Conservation (phyloP, 2,329 filamentous ascomycete genomes). For the Furcasterigmium furcatum region DNA sequence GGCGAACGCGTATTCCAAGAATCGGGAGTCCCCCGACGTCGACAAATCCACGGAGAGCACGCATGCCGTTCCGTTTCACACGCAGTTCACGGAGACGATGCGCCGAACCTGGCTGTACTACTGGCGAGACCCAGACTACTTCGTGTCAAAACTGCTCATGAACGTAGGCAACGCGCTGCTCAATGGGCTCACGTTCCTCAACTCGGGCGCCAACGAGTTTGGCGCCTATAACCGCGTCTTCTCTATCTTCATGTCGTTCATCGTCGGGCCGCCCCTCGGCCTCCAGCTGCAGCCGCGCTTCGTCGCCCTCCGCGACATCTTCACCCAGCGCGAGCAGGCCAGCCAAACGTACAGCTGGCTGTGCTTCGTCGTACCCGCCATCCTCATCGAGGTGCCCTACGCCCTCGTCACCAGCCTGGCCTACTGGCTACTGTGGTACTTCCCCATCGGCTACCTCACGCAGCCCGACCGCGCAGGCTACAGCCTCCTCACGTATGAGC, state of each 20-base stretch:
- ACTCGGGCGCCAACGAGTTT: slow-evolving; percentile 60
- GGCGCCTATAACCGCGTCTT: slow-evolving; percentile 80
- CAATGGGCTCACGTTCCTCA: slow-evolving; percentile 61
- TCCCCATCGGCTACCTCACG: slow-evolving; percentile 65
- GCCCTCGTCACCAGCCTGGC: slow-evolving; percentile 62
- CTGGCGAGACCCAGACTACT: no score
- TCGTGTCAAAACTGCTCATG: no score
- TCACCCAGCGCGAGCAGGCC: slow-evolving; percentile 71
- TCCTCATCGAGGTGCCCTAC: slow-evolving; percentile 70
- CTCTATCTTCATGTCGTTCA: slow-evolving; percentile 57
- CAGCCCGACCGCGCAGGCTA: slow-evolving; percentile 67
- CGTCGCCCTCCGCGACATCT: slow-evolving; percentile 68
- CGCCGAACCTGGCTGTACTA: neutral
- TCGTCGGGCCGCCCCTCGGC: slow-evolving; percentile 68
- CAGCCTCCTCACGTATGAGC: slow-evolving; percentile 72
- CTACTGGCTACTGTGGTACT: slow-evolving; percentile 78
- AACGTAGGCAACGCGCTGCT: no score
- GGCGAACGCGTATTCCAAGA: slow-evolving; percentile 75
- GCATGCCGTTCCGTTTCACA: slow-evolving; percentile 28
- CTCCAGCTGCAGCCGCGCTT: slow-evolving; percentile 77
- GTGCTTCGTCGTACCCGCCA: slow-evolving; percentile 70
- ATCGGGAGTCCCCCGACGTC: slow-evolving; percentile 55
- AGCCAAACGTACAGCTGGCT: slow-evolving; percentile 75
- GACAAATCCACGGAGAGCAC: slow-evolving; percentile 64
- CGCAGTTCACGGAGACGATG: neutral